Evolutionary conservation across 2,329 filamentous ascomycete species (phyloP).

Genomic region (Hymenoscyphus fructigenus): DNA sequence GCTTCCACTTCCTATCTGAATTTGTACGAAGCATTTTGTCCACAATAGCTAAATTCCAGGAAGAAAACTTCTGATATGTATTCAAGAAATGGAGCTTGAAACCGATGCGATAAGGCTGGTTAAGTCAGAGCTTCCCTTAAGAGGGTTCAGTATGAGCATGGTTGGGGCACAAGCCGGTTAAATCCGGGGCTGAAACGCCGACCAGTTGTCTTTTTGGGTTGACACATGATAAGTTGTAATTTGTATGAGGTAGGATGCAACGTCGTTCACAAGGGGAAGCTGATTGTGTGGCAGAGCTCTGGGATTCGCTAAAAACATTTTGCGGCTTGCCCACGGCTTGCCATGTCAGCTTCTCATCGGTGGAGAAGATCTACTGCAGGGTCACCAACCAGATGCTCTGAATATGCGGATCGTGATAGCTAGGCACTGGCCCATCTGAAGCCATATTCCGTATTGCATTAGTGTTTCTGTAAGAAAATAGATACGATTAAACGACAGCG

Average conservation of each 20-base stretch:
- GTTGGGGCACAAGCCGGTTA: slow-evolving; percentile 14
- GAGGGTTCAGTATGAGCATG: slow-evolving; percentile 13
- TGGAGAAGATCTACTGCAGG: slow-evolving; percentile 5
- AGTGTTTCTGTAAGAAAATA: neutral
- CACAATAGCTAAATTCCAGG: neutral
- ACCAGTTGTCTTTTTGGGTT: neutral
- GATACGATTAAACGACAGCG: neutral
- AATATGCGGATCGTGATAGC: neutral
- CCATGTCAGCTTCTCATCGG: neutral
- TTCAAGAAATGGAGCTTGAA: neutral
- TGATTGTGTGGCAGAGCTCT: slow-evolving; percentile 1
- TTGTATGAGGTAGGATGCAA: slow-evolving; percentile 10
- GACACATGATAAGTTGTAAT: slow-evolving; percentile 5
- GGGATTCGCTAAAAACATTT: neutral
- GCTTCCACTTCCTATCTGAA: slow-evolving; percentile 33
- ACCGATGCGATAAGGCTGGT: neutral
- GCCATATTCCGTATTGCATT: neutral
- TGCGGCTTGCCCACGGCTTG: neutral
- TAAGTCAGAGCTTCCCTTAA: slow-evolving; percentile 12
- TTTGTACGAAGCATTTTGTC: slow-evolving; percentile 23
- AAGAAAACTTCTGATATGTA: neutral
- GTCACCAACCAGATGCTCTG: neutral
- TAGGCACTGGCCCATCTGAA: neutral
- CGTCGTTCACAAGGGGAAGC: slow-evolving; percentile 9
- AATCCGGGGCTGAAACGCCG: slow-evolving; percentile 18